Base-by-base conservation (phyloP, 805 yeast species). In the Scheffersomyces ergatensis region DNA sequence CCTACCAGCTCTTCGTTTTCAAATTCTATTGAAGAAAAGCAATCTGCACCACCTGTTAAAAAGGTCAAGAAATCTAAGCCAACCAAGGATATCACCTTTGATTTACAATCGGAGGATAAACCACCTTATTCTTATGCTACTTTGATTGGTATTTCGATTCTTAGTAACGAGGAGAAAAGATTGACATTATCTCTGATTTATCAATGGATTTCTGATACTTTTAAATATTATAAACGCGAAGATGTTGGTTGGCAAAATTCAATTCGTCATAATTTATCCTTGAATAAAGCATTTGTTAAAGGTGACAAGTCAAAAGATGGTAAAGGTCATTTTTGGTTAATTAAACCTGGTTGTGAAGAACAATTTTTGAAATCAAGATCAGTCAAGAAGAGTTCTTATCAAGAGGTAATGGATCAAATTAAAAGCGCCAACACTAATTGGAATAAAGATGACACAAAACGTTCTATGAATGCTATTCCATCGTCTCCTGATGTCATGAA, bases 191-290 rank as follows among this genome's bases (percentile, higher is more conserved):
- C 72, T 6, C 96, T 89, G 55, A 93, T 92, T 32, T 92, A 92
- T 67, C 75, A 72, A 51, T 92, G 99, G 99, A 93, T 92, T 33
- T 80, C 93, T 7, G 81, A 80, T 34, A 85, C 95, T 27, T 92
- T 90, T 62, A 77, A 74, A 46, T 92, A 83, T 59, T 93, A 93
- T 63, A 80, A 82, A 48, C 80, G 78, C 47, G 85, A 86, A 44
- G 96, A 89, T 51, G 85, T 88, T 9, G 97, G 97, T 20, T 92
- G 99, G 99, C 97, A 92, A 64, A 92, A 92, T 65, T 90, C 97
- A 25, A 93, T 92, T 47, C 82, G 99, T 46, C 99, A 92, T 64
- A 92, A 93, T 51, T 70, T 92, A 23, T 89, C 97, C 11, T 74
- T 92, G 52, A 93, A 92, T 63, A 93, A 93, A 58, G 96, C 97